Evolutionary conservation across 306 rosid genomes (phyloP).

Genomic region (Inga oerstediana): DNA sequence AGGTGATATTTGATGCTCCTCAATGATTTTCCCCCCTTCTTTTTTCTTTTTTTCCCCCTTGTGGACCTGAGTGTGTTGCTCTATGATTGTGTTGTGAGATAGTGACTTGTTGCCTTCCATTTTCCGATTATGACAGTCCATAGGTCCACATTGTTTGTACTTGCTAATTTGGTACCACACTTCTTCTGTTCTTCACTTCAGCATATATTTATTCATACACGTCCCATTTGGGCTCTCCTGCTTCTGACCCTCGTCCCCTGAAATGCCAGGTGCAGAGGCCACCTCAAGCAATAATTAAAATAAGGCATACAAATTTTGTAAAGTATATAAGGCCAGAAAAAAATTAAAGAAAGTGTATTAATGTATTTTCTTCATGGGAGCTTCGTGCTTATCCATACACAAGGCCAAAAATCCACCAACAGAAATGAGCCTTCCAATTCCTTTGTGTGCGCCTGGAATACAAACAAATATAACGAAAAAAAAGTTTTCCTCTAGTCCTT

Average conservation of each 20-base stretch:
- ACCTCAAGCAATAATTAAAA: neutral
- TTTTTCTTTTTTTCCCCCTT: too few relatives aligned
- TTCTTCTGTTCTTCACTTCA: neutral
- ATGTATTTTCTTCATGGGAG: neutral
- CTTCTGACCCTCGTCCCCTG: neutral
- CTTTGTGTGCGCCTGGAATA: neutral
- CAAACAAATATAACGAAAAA: neutral
- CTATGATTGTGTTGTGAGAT: neutral
- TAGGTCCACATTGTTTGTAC: neutral
- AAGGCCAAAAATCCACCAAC: neutral
- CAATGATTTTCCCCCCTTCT: neutral
- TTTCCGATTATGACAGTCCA: neutral
- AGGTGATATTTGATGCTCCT: slow-evolving; percentile 21
- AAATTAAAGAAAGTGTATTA: neutral
- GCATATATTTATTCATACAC: neutral
- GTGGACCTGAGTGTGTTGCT: neutral
- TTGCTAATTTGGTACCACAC: neutral
- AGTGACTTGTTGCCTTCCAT: neutral
- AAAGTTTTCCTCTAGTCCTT: too few relatives aligned
- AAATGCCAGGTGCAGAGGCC: neutral
- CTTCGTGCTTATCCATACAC: neutral
- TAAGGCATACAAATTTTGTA: neutral
- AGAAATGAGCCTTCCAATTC: neutral
- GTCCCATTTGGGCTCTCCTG: neutral
- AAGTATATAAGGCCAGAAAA: neutral